These are phyloP conservation scores for Clonostachys byssicola DNA, from an alignment of 2,329 filamentous ascomycete species.

Conservation along the genomic window DNA sequence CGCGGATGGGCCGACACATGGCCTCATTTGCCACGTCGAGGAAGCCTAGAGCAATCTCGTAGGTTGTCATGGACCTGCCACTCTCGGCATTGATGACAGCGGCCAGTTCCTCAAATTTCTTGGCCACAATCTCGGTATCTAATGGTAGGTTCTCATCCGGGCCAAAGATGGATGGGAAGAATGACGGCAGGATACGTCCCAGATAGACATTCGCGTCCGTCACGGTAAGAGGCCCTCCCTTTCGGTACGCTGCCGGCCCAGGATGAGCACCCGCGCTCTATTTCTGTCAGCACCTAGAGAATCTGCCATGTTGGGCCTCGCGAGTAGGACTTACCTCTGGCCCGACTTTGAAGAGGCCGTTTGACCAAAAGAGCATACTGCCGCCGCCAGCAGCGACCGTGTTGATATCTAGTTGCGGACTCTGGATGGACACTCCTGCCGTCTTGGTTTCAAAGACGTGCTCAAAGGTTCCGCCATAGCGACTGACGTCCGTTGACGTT, in stretches of 20 bases:
- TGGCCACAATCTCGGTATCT: slow-evolving; percentile 29
- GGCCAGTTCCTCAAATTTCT: slow-evolving; percentile 35
- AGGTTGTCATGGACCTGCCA: slow-evolving; percentile 6
- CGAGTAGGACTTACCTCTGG: slow-evolving; percentile 30
- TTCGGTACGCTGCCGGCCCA: slow-evolving; percentile 68
- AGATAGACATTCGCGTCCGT: slow-evolving; percentile 70
- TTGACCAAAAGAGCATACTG: slow-evolving; percentile 58
- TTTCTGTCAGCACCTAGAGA: too few species aligned
- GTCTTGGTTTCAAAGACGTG: slow-evolving; percentile 66
- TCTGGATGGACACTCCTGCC: slow-evolving; percentile 49
- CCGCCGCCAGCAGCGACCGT: slow-evolving; percentile 53
- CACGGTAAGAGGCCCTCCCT: slow-evolving; percentile 66
- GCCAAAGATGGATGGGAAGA: slow-evolving; percentile 44
- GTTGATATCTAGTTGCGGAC: slow-evolving; percentile 56
- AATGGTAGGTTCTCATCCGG: slow-evolving; percentile 10
- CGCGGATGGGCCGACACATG: slow-evolving; percentile 66
- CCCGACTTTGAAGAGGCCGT: slow-evolving; percentile 68
- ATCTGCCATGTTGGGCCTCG: too few species aligned
- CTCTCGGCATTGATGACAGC: slow-evolving; percentile 14
- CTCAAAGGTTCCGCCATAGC: slow-evolving; percentile 65
- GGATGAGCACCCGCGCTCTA: slow-evolving; percentile 68
- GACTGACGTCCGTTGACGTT: slow-evolving; percentile 67
- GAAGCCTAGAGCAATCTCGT: slow-evolving; percentile 58
- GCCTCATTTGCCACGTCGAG: slow-evolving; percentile 71
- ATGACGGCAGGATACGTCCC: slow-evolving; percentile 54